Base-by-base conservation (phyloP, 495 filamentous ascomycete species). In the Coniosporium apollinis region DNA sequence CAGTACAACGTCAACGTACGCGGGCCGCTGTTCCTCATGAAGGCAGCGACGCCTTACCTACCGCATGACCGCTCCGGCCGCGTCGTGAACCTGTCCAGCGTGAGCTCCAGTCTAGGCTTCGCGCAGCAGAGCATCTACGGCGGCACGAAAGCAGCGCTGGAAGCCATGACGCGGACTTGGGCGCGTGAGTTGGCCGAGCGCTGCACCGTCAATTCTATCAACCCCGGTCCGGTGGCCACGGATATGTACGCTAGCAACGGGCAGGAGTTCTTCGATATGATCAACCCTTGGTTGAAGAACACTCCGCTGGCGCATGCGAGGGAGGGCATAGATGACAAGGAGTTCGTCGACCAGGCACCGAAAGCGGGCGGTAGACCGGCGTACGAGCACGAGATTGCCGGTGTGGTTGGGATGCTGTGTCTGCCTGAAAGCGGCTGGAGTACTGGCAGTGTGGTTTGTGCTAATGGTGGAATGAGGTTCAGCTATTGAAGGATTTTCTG, bases 111-210 rank as follows among this genome's bases (percentile, higher is more conserved):
- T 3, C 52, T 76, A 8, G 83, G 85, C 0, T 82, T 82, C 55
- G 49, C 61, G 2, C 67, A 63, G 4, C 80, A 89, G 55, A 68
- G 68, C 5, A 71, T 92, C 21, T 94, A 93, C 50, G 82, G 79
- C 25, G 84, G 83, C 3, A 87, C 77, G 44, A 94, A 94, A 56
- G 84, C 79, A 0, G 85, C 86, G 0, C 47, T 93, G 21, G 86
- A 94, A 43, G 69, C 78, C n/a, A 89, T 93, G 84, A 92, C 84
- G 8, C 65, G 86, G 6, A 84, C 80, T 1, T 94, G 85, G 86
- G 62, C 74, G 0, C 66, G 81, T 14, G 86, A 94, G 57, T 59
- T 94, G 22, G 62, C 72, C 2, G 77, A 89, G 51, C 60, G 72
- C 5, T 69, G 66, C 0, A 94, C 85, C 0, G 83, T 92, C 24